Evolutionary conservation across 2,329 filamentous ascomycete genomes (phyloP), one percentile per base, ranked within the genome.

Genomic region (Clonostachys rosea): DNA sequence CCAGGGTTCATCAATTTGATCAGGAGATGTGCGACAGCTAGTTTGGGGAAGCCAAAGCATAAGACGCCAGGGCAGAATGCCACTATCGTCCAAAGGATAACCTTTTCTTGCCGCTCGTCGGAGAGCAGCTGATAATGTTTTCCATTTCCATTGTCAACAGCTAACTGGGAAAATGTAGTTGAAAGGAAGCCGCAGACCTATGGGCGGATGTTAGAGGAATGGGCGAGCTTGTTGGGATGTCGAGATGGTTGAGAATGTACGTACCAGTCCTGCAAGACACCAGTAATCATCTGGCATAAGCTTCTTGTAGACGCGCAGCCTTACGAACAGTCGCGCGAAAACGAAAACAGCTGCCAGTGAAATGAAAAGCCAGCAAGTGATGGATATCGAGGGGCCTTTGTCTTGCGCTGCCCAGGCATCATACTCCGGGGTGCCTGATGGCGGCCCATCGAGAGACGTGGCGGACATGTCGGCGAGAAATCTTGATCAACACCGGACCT

Each of bases 41-140:
- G 57, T 54, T 73, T 73, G 5, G 69, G 70, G 2, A 71, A 44
- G 2, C 52, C 60, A 47, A 73, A 71, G 3, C 65, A 64, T 48
- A 68, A 49, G 11, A 72, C 54, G 5, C 67, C 66, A 3, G 66
- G 62, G 1, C 57, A 54, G 47, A 71, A 72, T 17, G 59, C 63
- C 34, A 62, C 53, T 12, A 66, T 56, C 5, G 64, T 70, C 52
- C 59, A 72, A 35, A 66, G 24, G 46, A 44, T 47, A 14, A 34
- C 35, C 16, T 43, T 36, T 46, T 39, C 45, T 34, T 44, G 33
- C 40, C 46, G 42, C 9, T 53, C 46, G 24, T 47, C n/a, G 6
- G 45, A 42, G 11, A 58, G 49, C 10, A 45, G 20, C 7, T 33
- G 36, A 33, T 52, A 53, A 41, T 57, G 56, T 37, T 52, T 47